A percentile compares a stretch with the other conserved stretches of the same genome.
phyloP scores from a whole-genome alignment of 2,329 filamentous ascomycete species.

The Metarhizium brunneum region DNA sequence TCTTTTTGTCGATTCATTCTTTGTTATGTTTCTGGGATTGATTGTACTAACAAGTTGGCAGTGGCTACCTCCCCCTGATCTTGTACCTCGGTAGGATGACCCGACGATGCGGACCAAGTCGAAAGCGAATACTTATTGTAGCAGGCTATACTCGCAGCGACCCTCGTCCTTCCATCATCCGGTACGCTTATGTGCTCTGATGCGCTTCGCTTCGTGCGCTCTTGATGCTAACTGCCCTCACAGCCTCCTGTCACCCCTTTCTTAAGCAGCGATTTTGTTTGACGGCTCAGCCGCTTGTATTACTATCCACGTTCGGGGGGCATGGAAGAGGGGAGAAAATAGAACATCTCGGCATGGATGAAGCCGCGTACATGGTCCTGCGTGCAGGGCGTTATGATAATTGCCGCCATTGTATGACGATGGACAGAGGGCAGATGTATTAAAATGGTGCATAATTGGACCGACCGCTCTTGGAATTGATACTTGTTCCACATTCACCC shows the following conservation, averaged over 20 bases:
- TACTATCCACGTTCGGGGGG: background rate
- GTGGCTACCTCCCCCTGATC: slow-evolving; percentile 93
- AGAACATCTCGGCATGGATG: background rate
- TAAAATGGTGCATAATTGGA: background rate
- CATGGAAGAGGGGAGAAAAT: background rate
- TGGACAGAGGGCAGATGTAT: background rate
- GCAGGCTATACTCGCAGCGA: slow-evolving; percentile 89
- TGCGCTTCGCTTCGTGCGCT: background rate
- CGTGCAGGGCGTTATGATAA: background rate
- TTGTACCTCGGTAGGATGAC: slow-evolving; percentile 75
- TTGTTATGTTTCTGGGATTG: background rate
- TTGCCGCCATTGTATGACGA: background rate
- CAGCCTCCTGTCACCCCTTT: slow-evolving; percentile 57
- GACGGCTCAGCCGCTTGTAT: background rate
- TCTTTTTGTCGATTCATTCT: background rate
- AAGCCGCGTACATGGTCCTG: background rate
- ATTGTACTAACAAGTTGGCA: slow-evolving; percentile 32
- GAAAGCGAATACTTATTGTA: slow-evolving; percentile 15
- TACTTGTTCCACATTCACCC: background rate
- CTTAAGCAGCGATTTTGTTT: slow-evolving; percentile 28
- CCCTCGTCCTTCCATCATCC: slow-evolving; percentile 66
- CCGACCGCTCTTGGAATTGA: background rate
- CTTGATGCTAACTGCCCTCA: slow-evolving; percentile 13
- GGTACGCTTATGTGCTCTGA: slow-evolving; percentile 27
- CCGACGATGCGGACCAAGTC: slow-evolving; percentile 4